A percentile compares a stretch with the other conserved stretches of the same genome.
Evolutionary conservation across 371 early-diverging fungal genomes (phyloP).

Genomic region (Mortierella sp.): DNA sequence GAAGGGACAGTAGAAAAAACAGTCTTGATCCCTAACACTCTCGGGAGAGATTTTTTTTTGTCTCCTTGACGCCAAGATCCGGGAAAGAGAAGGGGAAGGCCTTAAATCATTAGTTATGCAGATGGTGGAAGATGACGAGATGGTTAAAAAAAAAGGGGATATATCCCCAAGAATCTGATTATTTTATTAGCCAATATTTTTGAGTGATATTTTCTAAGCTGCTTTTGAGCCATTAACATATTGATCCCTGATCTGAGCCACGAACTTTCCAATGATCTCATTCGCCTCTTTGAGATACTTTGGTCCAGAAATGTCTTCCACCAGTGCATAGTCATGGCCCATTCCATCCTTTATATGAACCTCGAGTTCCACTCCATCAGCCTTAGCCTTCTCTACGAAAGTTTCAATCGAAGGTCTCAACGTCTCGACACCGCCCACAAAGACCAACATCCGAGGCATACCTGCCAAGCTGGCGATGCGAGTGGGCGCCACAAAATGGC

Average conservation of each 20-base stretch:
- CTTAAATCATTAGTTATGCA: no score
- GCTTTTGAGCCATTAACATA: no score
- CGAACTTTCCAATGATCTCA: conserved; percentile 29
- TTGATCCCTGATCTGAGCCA: conserved; percentile 9
- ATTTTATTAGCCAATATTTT: no score
- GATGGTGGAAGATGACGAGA: no score
- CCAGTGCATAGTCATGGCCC: conserved; percentile 41
- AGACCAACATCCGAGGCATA: conserved; percentile 40
- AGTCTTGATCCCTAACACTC: no score
- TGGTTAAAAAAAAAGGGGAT: no score
- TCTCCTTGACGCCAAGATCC: no score
- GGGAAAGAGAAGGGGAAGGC: no score
- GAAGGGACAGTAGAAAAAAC: no score
- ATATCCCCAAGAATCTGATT: no score
- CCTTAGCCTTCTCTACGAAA: conserved; percentile 39
- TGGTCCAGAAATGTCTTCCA: conserved; percentile 29
- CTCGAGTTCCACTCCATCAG: conserved; percentile 39
- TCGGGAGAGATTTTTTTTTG: no score
- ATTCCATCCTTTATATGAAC: conserved; percentile 27
- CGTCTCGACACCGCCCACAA: conserved; percentile 41
- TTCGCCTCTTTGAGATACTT: conserved; percentile 30
- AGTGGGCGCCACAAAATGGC: conserved; percentile 34
- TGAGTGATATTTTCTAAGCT: no score
- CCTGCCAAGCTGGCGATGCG: conserved; percentile 19
- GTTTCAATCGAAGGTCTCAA: conserved; percentile 46